Base-by-base conservation (phyloP, 306 rosid species). In the Trifolium dubium region DNA sequence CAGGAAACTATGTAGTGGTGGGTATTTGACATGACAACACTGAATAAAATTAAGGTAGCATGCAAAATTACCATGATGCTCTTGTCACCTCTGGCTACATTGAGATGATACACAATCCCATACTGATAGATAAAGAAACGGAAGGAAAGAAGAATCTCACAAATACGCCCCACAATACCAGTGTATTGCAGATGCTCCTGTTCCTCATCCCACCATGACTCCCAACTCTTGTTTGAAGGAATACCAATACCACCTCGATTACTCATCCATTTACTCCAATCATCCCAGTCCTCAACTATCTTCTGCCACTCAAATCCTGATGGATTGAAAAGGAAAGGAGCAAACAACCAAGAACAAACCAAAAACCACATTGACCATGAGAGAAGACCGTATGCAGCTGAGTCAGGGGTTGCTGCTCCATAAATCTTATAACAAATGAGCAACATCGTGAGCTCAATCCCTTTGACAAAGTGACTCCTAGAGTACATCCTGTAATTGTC, bases 251-350 rank as follows among this genome's bases (percentile, higher is more conserved):
- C 99, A 18, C 97, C 99, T 37, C 84, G 90, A 77, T 78, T 89
- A 69, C 69, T 88, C 51, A 89, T 94, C 99, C 99, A 94, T 84
- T 94, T 94, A 13, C 84, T 47, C 99, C 97, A 92, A 84, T 94
- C 99, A 77, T 92, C 97, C 90, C 89, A 89, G 83, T 94, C 99
- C n/a, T 94, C 99, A 61, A 94, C 99, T 77, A 88, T 92, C 90
- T 94, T 94, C 79, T 94, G 99, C 99, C 99, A 94, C 83, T 94
- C 99, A 86, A 94, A 94, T 69, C 99, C 99, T 32, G 97, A 92
- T 63, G 99, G 99, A 82, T 94, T 94, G 53, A 94, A 94, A 71
- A 94, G 86, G 86, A 94, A 94, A 63, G 99, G 99, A 73, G 92
- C 83, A 81, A 94, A 94, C 86, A 92, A 62, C 80, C 85, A 94